These are phyloP conservation scores for Calophaca sinica DNA, from an alignment of 306 rosid species.

Conservation along the genomic window DNA sequence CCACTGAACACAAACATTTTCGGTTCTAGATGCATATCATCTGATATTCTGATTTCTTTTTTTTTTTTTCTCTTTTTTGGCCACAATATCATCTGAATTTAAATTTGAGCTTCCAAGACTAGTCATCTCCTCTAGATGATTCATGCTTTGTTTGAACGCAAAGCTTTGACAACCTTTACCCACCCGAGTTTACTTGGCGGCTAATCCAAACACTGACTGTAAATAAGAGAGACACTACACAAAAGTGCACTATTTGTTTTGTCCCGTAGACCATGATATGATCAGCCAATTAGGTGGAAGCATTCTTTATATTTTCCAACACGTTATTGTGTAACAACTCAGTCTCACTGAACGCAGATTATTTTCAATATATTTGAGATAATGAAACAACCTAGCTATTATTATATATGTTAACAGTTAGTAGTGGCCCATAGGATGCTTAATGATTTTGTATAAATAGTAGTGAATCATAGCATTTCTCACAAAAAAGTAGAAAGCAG, in stretches of 20 bases:
- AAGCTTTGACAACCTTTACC: conserved; percentile 45
- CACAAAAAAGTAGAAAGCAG: not conserved
- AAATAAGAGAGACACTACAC: conserved; percentile 6
- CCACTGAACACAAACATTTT: too few relatives aligned
- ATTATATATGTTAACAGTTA: not conserved
- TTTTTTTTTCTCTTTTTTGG: too few relatives aligned
- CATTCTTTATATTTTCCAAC: conserved; percentile 18
- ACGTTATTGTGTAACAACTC: conserved; percentile 6
- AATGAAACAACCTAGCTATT: not conserved
- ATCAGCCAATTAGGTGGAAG: not conserved
- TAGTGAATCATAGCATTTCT: not conserved
- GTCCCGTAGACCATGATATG: not conserved
- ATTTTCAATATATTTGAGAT: not conserved
- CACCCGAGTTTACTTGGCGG: conserved; percentile 46
- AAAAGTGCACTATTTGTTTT: not conserved
- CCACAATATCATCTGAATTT: too few relatives aligned
- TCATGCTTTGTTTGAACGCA: conserved; percentile 45
- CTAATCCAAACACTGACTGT: conserved; percentile 32
- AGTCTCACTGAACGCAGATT: not conserved
- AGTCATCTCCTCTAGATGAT: conserved; percentile 14
- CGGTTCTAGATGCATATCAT: too few relatives aligned
- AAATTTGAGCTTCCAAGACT: conserved; percentile 39
- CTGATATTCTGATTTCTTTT: too few relatives aligned
- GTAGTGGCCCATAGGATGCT: conserved; percentile 17
- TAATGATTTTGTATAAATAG: conserved; percentile 13